Evolutionary conservation across 805 yeast species (phyloP).

Genomic region (Wickerhamomyces kurtzmanii): DNA sequence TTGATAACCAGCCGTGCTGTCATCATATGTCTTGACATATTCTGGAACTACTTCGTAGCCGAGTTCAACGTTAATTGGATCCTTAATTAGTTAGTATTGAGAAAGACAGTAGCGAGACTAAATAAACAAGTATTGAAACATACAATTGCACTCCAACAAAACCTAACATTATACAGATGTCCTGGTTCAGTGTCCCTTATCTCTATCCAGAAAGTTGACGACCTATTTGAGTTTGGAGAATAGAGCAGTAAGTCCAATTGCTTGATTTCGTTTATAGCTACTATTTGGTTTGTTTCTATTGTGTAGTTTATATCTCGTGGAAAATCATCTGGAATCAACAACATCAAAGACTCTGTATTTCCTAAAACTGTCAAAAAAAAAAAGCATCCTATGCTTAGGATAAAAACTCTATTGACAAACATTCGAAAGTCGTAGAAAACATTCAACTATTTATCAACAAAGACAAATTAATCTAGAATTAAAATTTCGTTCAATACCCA

Average conservation of each 20-base stretch:
- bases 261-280: neutral
- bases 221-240: neutral
- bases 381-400: too few species aligned
- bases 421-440: too few species aligned
- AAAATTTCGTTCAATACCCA: too few species aligned
- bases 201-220: neutral
- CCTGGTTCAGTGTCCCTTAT: neutral
- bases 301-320: too few species aligned
- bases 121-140: neutral
- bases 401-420: too few species aligned
- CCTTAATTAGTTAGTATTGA: neutral
- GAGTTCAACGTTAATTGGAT: neutral
- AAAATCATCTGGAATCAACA: neutral
- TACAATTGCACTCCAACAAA: conserved; percentile 1
- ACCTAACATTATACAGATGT: neutral
- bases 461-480: too few species aligned
- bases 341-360: neutral
- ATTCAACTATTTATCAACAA: too few species aligned
- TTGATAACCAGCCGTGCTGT: too few species aligned
- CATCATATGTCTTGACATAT: neutral
- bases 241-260: neutral
- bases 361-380: too few species aligned
- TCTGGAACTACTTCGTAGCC: neutral
- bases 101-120: neutral
- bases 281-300: neutral